phyloP scores from a whole-genome alignment of 2,329 filamentous ascomycete genomes.

The Penicillium palitans region DNA sequence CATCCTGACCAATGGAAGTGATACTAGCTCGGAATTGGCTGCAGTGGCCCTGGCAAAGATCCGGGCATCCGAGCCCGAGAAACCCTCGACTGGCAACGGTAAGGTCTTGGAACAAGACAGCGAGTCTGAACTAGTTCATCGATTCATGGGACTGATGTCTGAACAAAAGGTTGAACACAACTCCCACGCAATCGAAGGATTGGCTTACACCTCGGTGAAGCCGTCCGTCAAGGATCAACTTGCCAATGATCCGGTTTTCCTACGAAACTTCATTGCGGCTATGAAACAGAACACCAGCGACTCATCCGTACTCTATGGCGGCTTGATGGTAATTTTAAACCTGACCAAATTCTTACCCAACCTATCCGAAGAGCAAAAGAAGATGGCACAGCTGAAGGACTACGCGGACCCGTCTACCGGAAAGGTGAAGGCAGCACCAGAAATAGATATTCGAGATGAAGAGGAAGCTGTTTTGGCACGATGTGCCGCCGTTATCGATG shows the following conservation, averaged over 20 bases:
- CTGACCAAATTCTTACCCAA: slow-evolving; percentile 76
- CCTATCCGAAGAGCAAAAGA: slow-evolving; percentile 86
- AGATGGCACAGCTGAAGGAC: slow-evolving; percentile 86
- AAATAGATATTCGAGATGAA: slow-evolving; percentile 67
- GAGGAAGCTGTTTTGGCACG: slow-evolving; percentile 73
- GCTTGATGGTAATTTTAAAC: slow-evolving; percentile 81
- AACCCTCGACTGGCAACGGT: slow-evolving; percentile 32
- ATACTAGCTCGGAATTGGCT: slow-evolving; percentile 54
- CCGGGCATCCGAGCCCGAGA: slow-evolving; percentile 38
- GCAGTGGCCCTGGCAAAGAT: slow-evolving; percentile 74
- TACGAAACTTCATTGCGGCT: slow-evolving; percentile 64
- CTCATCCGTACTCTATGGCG: slow-evolving; percentile 77
- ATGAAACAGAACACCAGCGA: slow-evolving; percentile 55
- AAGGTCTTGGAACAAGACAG: slow-evolving; percentile 43
- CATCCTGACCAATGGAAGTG: slow-evolving; percentile 71
- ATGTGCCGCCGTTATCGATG: slow-evolving; percentile 76
- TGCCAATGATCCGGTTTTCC: slow-evolving; percentile 64
- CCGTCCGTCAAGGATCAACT: slow-evolving; percentile 82
- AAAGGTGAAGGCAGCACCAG: slow-evolving; percentile 55
- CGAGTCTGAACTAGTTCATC: slow-evolving; percentile 54
- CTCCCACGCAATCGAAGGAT: slow-evolving; percentile 79
- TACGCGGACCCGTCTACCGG: slow-evolving; percentile 84
- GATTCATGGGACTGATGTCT: slow-evolving; percentile 53
- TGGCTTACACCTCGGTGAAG: slow-evolving; percentile 88
- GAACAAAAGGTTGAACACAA: slow-evolving; percentile 54